Evolutionary conservation across 306 rosid genomes (phyloP), one percentile per base, ranked within the genome.

Genomic region (Cyclanthera cordifolia): DNA sequence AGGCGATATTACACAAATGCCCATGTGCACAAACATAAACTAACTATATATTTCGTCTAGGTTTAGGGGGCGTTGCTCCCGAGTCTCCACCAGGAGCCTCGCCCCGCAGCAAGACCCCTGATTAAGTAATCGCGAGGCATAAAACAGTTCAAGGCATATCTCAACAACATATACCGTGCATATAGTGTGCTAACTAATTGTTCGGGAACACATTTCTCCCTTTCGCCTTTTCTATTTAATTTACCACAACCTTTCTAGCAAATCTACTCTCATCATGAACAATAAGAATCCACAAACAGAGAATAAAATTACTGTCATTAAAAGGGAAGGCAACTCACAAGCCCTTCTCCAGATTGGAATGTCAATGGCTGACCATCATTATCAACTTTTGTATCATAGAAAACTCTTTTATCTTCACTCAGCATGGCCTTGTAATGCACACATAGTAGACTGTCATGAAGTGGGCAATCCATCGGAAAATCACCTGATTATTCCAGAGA

Each of bases 381-480:
- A 75, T 90, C 87, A 71, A 82, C 84, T 80, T 88, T 88, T 46
- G 99, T 86, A 77, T 94, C 96, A 67, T 78, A 88, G 74, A 94
- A 94, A 67, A 84, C 78, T 49, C 67, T 82, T 56, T 86, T 89
- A 79, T 83, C 88, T 70, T 84, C 90, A 50, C 76, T 58, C 66
- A 85, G 74, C 82, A 83, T 86, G 67, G 95, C 99, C 92, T 94
- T 88, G 85, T 86, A 94, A 79, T 90, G 99, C 49, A 94, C 91
- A 4, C 73, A 84, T 53, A 90, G 85, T 45, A 86, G 86, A 76
- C 96, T 94, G 80, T 94, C 97, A n/a, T 94, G 96, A 72, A 94
- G 99, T 63, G 97, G 97, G 80, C 97, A 94, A 78, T 94, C 99
- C 99, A 94, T 94, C 14, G 91, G 99, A 78, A 94, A 94, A 4